Evolutionary conservation across 352 stramenopile species (phyloP), one percentile per base, ranked within the genome.

Genomic region (Phytophthora litchii): DNA sequence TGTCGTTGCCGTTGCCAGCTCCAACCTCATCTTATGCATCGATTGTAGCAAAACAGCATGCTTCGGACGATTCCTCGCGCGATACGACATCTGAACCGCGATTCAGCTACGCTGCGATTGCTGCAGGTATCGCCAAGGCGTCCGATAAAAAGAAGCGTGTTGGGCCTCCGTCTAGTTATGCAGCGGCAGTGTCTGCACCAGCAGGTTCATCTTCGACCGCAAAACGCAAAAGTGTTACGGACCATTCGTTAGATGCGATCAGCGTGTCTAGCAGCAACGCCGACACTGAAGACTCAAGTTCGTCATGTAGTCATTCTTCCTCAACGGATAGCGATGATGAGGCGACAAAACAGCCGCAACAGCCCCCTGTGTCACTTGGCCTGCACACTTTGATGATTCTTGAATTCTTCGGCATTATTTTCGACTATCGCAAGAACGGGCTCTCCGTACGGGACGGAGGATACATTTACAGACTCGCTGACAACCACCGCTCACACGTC

Each of bases 351-450:
- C 36, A 49, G 21, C 13, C 16, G 8, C 48, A 58, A n/a, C 35
- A 47, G 40, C 53, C 48, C 4, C 57, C 35, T n/a, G 66, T 72
- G 25, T 92, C 79, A 4, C 67, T 95, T 12, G 86, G 86, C 20
- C 78, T 84, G 34, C 81, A 91, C 50, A 88, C 80, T 32, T 64
- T 92, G 55, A 74, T 83, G 67, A 77, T 95, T 32, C 75, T 95
- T 27, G 86, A 95, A 65, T 93, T 93, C 58, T 95, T 89, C 38
- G 86, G 86, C 20, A 86, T 89, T 25, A 73, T 93, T 32, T 95
- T 95, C 55, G 79, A 95, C 68, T 94, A 93, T 60, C 73, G 72
- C 50, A 89, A 87, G 64, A 93, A 92, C 59, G 84, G 86, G 0
- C 55, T 94, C 12, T 92, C 82, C n/a, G 76, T 95, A 32, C 86